Conservation (phyloP, 2,329 filamentous ascomycete species). For the Neonectria magnoliae region DNA sequence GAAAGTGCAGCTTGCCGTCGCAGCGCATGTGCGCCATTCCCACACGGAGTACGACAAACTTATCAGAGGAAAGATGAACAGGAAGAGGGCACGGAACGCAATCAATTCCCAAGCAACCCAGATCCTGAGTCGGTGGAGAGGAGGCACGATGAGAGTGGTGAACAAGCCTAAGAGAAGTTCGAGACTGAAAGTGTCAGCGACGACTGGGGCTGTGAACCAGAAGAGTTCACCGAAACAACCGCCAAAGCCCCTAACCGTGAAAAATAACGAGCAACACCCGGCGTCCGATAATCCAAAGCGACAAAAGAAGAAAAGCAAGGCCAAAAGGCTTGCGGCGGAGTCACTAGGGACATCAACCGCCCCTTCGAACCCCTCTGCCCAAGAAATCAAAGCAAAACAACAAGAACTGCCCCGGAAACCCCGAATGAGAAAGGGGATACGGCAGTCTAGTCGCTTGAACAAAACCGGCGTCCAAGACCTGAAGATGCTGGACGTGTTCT, state of each 20-base stretch:
- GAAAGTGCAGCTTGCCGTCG: slow-evolving; percentile 9
- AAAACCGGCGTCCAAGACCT: not conserved
- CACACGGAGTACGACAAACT: slow-evolving; percentile 13
- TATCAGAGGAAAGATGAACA: slow-evolving; percentile 6
- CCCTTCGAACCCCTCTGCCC: not conserved
- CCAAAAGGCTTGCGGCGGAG: not conserved
- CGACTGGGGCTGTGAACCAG: not conserved
- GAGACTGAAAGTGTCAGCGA: not conserved
- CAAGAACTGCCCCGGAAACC: not conserved
- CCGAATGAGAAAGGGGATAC: not conserved
- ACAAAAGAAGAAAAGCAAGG: not conserved
- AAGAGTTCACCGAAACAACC: not conserved
- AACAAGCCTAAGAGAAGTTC: not conserved
- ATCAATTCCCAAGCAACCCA: not conserved
- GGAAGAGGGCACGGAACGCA: not conserved
- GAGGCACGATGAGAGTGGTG: not conserved
- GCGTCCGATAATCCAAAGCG: not conserved
- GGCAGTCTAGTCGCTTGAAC: not conserved
- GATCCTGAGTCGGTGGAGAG: slow-evolving; percentile 8
- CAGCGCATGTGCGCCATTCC: slow-evolving; percentile 17
- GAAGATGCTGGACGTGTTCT: not conserved
- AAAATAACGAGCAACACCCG: not conserved
- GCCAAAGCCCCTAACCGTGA: not conserved
- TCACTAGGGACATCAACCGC: not conserved
- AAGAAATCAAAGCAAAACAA: not conserved